Conservation (phyloP, 371 early-diverging fungal species). For the Mortierella sp. region DNA sequence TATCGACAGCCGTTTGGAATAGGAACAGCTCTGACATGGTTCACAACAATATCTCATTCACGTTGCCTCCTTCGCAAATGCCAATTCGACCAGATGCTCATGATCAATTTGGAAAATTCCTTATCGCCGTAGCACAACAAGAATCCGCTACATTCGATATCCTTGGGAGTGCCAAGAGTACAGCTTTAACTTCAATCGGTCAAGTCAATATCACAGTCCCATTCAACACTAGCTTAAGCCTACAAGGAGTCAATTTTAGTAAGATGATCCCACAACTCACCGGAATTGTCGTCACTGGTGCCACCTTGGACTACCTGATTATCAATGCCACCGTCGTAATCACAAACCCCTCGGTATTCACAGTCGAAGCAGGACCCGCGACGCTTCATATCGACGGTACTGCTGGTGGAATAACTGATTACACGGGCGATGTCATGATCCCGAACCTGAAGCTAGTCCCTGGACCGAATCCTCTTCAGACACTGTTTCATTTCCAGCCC, state of each 20-base stretch:
- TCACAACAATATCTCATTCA: slow-evolving; percentile 35
- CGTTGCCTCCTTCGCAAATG: slow-evolving; percentile 28
- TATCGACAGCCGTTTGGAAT: slow-evolving; percentile 40
- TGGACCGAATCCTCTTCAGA: slow-evolving; percentile 26
- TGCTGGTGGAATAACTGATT: slow-evolving; percentile 11
- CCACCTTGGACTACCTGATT: slow-evolving; percentile 27
- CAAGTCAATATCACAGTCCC: slow-evolving; percentile 41
- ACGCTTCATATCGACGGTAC: slow-evolving; percentile 20
- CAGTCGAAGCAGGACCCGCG: slow-evolving; percentile 33
- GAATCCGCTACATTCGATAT: slow-evolving; percentile 18
- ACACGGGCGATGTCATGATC: slow-evolving; percentile 38
- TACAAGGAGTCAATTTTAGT: slow-evolving; percentile 34
- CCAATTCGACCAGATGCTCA: slow-evolving; percentile 24
- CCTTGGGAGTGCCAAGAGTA: slow-evolving; percentile 27
- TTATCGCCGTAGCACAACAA: slow-evolving; percentile 28
- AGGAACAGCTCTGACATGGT: slow-evolving; percentile 28
- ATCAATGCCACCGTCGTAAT: slow-evolving; percentile 39
- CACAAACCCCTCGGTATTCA: slow-evolving; percentile 42
- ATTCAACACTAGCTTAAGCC: slow-evolving; percentile 29
- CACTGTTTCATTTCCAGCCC: slow-evolving; percentile 27
- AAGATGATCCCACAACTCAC: slow-evolving; percentile 19
- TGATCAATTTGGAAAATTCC: slow-evolving; percentile 22
- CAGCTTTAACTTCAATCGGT: slow-evolving; percentile 28
- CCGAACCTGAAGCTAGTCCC: slow-evolving; percentile 26
- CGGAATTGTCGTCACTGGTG: slow-evolving; percentile 21